phyloP scores from a whole-genome alignment of 2,329 filamentous ascomycete species.

The Pseudocercospora vitis region DNA sequence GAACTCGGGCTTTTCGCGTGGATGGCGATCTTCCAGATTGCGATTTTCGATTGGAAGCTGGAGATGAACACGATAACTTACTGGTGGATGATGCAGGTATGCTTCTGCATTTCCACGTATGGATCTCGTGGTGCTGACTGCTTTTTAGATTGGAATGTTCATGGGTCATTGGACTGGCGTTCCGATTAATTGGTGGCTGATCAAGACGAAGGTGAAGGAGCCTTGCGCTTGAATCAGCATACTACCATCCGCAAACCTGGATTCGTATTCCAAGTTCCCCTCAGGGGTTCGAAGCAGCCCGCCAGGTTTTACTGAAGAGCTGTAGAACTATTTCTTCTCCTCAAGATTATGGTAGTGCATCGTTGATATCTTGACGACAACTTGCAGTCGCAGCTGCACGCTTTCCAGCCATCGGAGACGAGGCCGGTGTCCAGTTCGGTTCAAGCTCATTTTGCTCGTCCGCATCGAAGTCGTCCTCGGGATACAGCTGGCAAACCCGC shows the following conservation, averaged over 20 bases:
- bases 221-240: conserved; percentile 16
- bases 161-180: conserved; percentile 34
- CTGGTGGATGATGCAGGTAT: conserved; percentile 39
- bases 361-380: no score
- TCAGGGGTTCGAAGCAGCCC: no score
- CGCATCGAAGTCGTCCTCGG: not conserved
- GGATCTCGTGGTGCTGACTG: not conserved
- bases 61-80: conserved; percentile 34
- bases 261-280: no score
- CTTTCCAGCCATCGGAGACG: not conserved
- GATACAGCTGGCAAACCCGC: not conserved
- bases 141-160: conserved; percentile 32
- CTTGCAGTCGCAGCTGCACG: not conserved
- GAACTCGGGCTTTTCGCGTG: conserved; percentile 37
- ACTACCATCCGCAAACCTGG: no score
- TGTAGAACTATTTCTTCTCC: no score
- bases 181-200: conserved; percentile 36
- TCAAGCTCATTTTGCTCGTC: not conserved
- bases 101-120: not conserved
- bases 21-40: conserved; percentile 36
- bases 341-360: no score
- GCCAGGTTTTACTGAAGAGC: no score
- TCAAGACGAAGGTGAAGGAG: conserved; percentile 15
- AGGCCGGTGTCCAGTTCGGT: not conserved
- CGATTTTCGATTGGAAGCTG: conserved; percentile 31